Percentiles rank a stretch among this genome's conserved stretches.
Evolutionary conservation across 176 grass and related monocot species (phyloP).

Genomic region (Avena eriantha): DNA sequence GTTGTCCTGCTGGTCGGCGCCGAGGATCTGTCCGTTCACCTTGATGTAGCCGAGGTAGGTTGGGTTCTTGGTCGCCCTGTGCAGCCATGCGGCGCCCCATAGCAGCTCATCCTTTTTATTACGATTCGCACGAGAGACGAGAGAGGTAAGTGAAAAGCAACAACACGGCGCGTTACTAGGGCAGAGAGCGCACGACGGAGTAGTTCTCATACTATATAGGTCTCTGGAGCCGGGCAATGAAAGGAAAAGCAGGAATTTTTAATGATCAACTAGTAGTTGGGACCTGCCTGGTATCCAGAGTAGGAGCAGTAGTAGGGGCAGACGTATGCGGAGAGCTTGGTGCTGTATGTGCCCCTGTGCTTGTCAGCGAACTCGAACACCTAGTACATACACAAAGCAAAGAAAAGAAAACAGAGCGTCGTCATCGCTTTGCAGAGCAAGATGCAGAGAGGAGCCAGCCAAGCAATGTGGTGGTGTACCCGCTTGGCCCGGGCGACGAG

Average conservation of each 20-base stretch:
- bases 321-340: slow-evolving; percentile 58
- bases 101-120: slow-evolving; percentile 75
- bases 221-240: slow-evolving; percentile 24
- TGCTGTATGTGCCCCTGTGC: slow-evolving; percentile 87
- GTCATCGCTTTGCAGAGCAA: not conserved
- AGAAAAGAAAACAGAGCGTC: not conserved
- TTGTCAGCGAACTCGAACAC: slow-evolving; percentile 92
- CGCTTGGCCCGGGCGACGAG: slow-evolving; percentile 73
- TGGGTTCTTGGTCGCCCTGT: slow-evolving; percentile 79
- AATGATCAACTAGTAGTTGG: not conserved
- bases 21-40: slow-evolving; percentile 80
- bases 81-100: slow-evolving; percentile 93
- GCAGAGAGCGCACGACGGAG: not conserved
- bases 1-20: slow-evolving; percentile 90
- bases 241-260: not conserved
- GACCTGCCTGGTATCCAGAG: slow-evolving; percentile 89
- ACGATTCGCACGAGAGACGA: not conserved
- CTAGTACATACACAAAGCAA: slow-evolving; percentile 23
- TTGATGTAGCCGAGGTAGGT: slow-evolving; percentile 81
- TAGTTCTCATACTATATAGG: not conserved
- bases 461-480: slow-evolving; percentile 30
- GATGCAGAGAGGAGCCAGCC: not conserved
- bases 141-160: not conserved
- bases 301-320: slow-evolving; percentile 98
- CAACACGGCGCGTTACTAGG: not conserved